Conservation (phyloP, 768 basidiomycete species). For the Tylopilus vinaceipallidus region DNA sequence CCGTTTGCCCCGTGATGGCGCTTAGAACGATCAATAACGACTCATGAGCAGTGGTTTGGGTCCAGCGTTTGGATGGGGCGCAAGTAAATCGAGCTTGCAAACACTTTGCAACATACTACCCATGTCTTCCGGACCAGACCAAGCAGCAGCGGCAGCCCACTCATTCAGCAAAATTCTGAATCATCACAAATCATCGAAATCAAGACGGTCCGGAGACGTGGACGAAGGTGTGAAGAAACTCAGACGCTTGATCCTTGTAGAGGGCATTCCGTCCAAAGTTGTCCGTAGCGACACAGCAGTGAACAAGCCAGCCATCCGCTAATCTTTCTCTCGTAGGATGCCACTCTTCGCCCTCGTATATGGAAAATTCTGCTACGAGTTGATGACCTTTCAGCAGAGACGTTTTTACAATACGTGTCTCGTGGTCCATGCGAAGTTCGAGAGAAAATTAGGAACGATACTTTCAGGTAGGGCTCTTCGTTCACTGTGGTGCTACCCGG, state of each 20-base stretch:
- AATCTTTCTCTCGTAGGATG: conserved; percentile 48
- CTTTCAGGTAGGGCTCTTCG: conserved; percentile 67
- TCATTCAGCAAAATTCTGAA: conserved; percentile 81
- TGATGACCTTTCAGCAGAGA: conserved; percentile 71
- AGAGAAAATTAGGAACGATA: conserved; percentile 95
- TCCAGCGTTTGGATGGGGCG: neutral
- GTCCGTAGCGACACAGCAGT: conserved; percentile 43
- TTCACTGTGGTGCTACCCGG: neutral
- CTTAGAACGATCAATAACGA: neutral
- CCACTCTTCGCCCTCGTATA: conserved; percentile 82
- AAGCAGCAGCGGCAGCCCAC: conserved; percentile 50
- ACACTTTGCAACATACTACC: conserved; percentile 3
- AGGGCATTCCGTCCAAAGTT: conserved; percentile 78
- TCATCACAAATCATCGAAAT: conserved; percentile 67
- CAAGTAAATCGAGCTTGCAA: conserved; percentile 1
- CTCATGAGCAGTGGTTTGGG: conserved; percentile 1
- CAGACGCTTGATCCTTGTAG: conserved; percentile 83
- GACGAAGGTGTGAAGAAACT: conserved; percentile 87
- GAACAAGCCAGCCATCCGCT: neutral
- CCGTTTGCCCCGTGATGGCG: neutral
- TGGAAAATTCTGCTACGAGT: conserved; percentile 94
- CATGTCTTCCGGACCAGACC: conserved; percentile 26
- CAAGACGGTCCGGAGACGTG: conserved; percentile 59
- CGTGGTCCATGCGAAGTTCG: conserved; percentile 84
- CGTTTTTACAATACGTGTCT: conserved; percentile 74